Evolutionary conservation across 2,329 filamentous ascomycete genomes (phyloP), one percentile per base, ranked within the genome.

Genomic region (Scedosporium minutisporum): DNA sequence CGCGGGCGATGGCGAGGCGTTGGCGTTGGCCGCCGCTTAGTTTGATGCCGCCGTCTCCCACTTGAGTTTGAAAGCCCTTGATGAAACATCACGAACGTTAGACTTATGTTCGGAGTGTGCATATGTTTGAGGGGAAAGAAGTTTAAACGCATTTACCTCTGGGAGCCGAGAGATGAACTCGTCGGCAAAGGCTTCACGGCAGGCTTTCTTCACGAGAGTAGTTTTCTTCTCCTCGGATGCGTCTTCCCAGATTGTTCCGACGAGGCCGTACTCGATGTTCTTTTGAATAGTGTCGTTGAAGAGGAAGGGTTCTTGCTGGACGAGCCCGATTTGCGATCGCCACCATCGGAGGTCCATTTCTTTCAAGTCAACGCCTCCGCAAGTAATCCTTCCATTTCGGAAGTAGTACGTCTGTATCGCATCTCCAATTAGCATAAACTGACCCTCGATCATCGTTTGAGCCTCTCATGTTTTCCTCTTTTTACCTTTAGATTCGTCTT

Each of bases 221-320:
- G 41, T 61, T 73, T 88, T 87, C 62, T 76, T 77, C 21, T 83
- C 82, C 27, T 81, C 78, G 1, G 79, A 64, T 21, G 79, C 77
- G n/a, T 76, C 63, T 59, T 78, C 71, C 69, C 74, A 76, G 6
- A 73, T 18, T 64, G 73, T 67, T 60, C 74, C 67, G 33, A 73
- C 66, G 0, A 82, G 71, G 0, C 81, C 81, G 53, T 77, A 76
- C 0, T 74, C 73, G 3, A 83, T 76, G 62, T 83, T 83, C 7
- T 76, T 73, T 59, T 81, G 18, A 42, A 89, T 85, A 0, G 83
- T 83, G 42, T 85, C 82, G 67, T 87, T 87, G 71, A 89, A 89
- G 1, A 89, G 75, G 63, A 87, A 86, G 0, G 86, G 85, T 63
- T 89, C 86, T 67, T 89, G 87, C 65, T 87, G 84, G 3, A 89